Conservation (phyloP, 176 grass and related monocot genomes). For the Miscanthus lutarioriparius region DNA sequence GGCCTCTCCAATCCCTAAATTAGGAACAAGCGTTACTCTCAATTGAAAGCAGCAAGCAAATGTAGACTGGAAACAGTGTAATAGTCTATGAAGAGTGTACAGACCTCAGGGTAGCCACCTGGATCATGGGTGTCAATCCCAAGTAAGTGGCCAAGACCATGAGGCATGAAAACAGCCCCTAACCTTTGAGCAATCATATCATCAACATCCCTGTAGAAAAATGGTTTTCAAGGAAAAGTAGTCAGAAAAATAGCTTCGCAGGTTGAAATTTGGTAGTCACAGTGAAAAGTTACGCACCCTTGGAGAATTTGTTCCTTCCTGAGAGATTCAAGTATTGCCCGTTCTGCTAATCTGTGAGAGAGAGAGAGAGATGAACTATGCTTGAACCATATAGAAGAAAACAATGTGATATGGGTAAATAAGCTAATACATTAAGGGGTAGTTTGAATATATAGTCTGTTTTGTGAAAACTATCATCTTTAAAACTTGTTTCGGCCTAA, state of each 20-base stretch:
- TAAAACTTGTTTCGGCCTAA: neutral
- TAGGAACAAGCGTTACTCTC: slow-evolving; percentile 4
- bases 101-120: slow-evolving; percentile 83
- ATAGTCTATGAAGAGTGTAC: neutral
- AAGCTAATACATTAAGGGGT: slow-evolving; percentile 13
- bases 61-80: slow-evolving; percentile 2
- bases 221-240: slow-evolving; percentile 31
- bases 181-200: slow-evolving; percentile 86
- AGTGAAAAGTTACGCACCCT: slow-evolving; percentile 51
- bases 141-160: slow-evolving; percentile 96
- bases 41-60: slow-evolving; percentile 5
- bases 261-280: slow-evolving; percentile 30
- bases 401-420: neutral
- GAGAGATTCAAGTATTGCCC: slow-evolving; percentile 76
- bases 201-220: slow-evolving; percentile 66
- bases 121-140: slow-evolving; percentile 98
- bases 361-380: slow-evolving; percentile 25
- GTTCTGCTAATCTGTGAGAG: slow-evolving; percentile 70
- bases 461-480: neutral
- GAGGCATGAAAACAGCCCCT: slow-evolving; percentile 94
- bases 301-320: slow-evolving; percentile 64
- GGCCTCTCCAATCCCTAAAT: slow-evolving; percentile 85
- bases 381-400: neutral
- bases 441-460: neutral
- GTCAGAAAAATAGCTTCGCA: slow-evolving; percentile 25